Base-by-base conservation (phyloP, 140 eudicot genomes). In the Ambrosia hybrid region DNA sequence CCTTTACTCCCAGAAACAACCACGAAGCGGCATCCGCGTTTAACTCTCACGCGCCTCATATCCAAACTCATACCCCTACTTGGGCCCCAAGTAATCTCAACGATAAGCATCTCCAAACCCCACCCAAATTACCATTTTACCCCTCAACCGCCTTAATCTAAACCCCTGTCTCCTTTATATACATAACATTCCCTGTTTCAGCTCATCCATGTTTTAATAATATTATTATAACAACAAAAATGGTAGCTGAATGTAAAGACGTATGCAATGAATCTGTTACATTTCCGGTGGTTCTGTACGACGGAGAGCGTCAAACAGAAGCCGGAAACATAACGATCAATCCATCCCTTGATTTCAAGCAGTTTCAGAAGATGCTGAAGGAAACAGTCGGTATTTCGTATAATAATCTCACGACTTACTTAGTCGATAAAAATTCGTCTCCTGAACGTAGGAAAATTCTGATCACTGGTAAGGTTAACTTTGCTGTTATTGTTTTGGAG, bases 381-480 rank as follows among this genome's bases (percentile, higher is more conserved):
- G 80, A 81, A 73, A 79, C 69, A 49, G 83, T 85, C 65, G 95
- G 96, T 3, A 85, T 92, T 41, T 92, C 98, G 9, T 87, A 89
- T 26, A 87, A 87, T 62, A 89, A 89, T 21, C 81, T 92, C 55
- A 86, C 98, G 0, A 87, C 84, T 46, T 92, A 89, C 52, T 70
- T 86, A 15, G 83, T 86, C 41, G 79, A 84, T 76, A 62, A 63
- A 36, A 62, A 37, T 3, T 45, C 39, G 58, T 69, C 77, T 39
- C 58, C 84, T n/a, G 81, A 73, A 1, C 83, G 85, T 16, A 79
- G 87, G 15, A 71, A 73, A 38, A 73, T 72, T 41, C 80, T 90
- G 39, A 77, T 92, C 4, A 89, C 98, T 2, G 86, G 86, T 1
- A 87, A 82, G 80, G 88, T 83, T 16, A 85, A 83, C 61, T 92